Evolutionary conservation across 1,139 yeast species (phyloP).

Genomic region (Kazachstania sp.): DNA sequence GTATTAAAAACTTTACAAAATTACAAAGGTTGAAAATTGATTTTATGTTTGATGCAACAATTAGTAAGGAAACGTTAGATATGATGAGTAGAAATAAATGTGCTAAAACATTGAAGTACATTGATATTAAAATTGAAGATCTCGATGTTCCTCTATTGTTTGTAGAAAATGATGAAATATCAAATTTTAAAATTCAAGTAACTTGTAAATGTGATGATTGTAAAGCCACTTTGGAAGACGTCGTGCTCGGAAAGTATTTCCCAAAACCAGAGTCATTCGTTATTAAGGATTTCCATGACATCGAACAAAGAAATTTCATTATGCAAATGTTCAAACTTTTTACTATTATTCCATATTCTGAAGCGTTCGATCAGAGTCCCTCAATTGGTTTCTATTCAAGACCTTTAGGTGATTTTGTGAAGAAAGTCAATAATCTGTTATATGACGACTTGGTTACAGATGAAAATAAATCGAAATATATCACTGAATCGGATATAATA

Average conservation of each 20-base stretch:
- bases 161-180: constrained; percentile 15
- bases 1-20: constrained; percentile 11
- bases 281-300: constrained; percentile 17
- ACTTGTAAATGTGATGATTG: constrained; percentile 25
- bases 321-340: constrained; percentile 22
- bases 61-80: constrained; percentile 11
- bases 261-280: constrained; percentile 16
- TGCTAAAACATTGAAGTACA: constrained; percentile 15
- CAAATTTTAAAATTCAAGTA: constrained; percentile 16
- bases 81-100: constrained; percentile 14
- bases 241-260: constrained; percentile 20
- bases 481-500: constrained; percentile 17
- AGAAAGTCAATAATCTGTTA: constrained; percentile 15
- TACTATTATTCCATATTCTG: constrained; percentile 27
- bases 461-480: not conserved
- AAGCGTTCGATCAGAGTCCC: constrained; percentile 19
- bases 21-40: constrained; percentile 21
- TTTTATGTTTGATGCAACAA: constrained; percentile 21
- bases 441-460: constrained; percentile 1
- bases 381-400: constrained; percentile 21
- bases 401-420: constrained; percentile 18
- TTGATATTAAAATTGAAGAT: constrained; percentile 21
- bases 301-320: constrained; percentile 19
- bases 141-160: constrained; percentile 17
- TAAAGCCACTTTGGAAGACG: constrained; percentile 14